Base-by-base conservation (phyloP, 257 asterid species). In the Cinchona pubescens region DNA sequence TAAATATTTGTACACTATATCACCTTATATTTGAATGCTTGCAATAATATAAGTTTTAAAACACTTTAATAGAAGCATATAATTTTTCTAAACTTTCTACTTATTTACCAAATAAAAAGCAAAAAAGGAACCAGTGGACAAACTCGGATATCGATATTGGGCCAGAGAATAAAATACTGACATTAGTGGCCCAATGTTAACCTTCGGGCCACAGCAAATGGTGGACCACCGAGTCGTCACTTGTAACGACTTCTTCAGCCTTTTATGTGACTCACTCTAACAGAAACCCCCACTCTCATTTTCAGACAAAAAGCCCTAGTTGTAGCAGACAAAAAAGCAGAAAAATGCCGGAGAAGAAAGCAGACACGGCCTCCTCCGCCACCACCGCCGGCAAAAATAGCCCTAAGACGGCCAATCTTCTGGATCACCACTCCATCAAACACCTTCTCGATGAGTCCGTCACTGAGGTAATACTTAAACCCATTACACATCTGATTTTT, bases 381-480 rank as follows among this genome's bases (percentile, higher is more conserved):
- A n/a, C 77, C 67, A 53, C 59, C 53, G 56, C 58, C 25, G 7
- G 79, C 72, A 84, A 76, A 71, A 86, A 82, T 74, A 85, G 34
- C 75, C 83, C 90, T 0, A 90, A 87, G 61, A 92, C 91, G 82
- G 80, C 91, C 30, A 95, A 95, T 85, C 93, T 92, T 0, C 81
- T 92, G 84, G 96, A 95, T 77, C 98, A 95, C 71, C 85, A 87
- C 72, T 92, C 98, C 49, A 85, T 95, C 91, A 95, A 93, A 67
- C 87, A 87, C 85, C 55, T 91, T 61, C 96, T 92, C 53, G 99
- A 95, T 78, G 98, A 95, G 45, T 89, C 98, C 12, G 97, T 87
- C 35, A 77, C 90, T 49, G 97, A 95, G 97, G 99, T 94, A 51
- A n/a, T 60, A 11, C 60, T 18, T 75, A 15, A 30, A 34, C 34